Evolutionary conservation across 1,284 basidiomycete genomes (phyloP), one percentile per base, ranked within the genome.

Genomic region (Sporisorium iseilematis-ciliati): DNA sequence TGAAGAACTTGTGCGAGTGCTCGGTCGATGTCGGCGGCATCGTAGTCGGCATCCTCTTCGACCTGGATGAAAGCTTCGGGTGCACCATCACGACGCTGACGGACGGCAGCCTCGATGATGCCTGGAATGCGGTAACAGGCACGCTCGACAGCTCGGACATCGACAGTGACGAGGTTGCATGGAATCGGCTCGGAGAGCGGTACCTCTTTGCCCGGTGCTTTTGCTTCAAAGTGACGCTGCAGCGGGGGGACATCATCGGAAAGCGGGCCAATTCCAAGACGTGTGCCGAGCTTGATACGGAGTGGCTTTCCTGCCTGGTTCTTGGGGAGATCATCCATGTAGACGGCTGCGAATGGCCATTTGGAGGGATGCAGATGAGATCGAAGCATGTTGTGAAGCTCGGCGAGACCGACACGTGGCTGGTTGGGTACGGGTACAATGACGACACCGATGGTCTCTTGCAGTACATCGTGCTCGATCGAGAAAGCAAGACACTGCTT

Each of bases 391-490:
- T 85, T 85, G 65, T 85, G 83, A 29, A 85, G 61, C 55, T 85
- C 83, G n/a, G 80, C 70, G 16, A 85, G 70, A 45, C 83, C 83
- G 60, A 85, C 83, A 11, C 83, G 81, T 11, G 83, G 83, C 62
- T 85, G 82, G 38, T 82, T 80, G 25, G 83, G 80, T 3, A 81
- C 78, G 18, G 83, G 83, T 18, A 85, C 83, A 45, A 85, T 82
- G 64, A 85, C 83, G 38, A 85, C 74, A 62, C 83, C 83, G 59
- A 85, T 85, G n/a, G 83, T 85, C 64, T 85, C 83, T 62, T 85
- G 83, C 7, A 85, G 74, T 7, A 85, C 83, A 26, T 66, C 78
- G 75, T 85, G 83, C 56, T 85, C 83, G 69, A 85, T 81, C 12
- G 82, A 83, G 69, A 85, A 85, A 45, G 81, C 80, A 18, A 85